phyloP scores from a whole-genome alignment of 208 protist genomes.

The Crithidia acanthocephali region DNA sequence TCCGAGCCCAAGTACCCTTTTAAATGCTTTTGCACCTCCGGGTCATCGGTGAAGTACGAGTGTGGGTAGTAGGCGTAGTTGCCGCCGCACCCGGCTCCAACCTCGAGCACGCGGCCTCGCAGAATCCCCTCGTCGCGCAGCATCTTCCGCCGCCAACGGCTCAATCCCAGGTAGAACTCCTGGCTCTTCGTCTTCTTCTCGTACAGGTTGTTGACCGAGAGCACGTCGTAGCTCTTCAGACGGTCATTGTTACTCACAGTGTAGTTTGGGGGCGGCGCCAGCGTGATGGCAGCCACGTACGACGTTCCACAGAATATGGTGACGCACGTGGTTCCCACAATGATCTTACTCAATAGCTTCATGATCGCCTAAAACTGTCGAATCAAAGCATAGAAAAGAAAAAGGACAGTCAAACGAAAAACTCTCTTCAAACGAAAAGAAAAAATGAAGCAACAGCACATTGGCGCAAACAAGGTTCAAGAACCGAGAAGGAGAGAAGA shows the following conservation, averaged over 20 bases:
- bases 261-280: slow-evolving; percentile 71
- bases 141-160: slow-evolving; percentile 70
- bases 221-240: slow-evolving; percentile 66
- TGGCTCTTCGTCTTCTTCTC: slow-evolving; percentile 83
- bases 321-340: slow-evolving; percentile 57
- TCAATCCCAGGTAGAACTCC: slow-evolving; percentile 86
- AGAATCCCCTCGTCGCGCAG: slow-evolving; percentile 70
- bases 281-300: slow-evolving; percentile 67
- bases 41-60: slow-evolving; percentile 44
- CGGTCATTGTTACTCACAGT: slow-evolving; percentile 79
- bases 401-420: background rate
- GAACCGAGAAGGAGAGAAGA: too few species aligned
- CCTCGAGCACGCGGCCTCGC: slow-evolving; percentile 77
- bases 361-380: slow-evolving; percentile 16
- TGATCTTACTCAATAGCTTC: slow-evolving; percentile 50
- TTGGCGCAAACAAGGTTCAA: too few species aligned
- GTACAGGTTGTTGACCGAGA: slow-evolving; percentile 72
- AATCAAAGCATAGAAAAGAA: too few species aligned
- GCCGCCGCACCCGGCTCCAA: slow-evolving; percentile 82
- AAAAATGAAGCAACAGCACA: too few species aligned
- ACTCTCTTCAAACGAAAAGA: too few species aligned
- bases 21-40: slow-evolving; percentile 42
- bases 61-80: slow-evolving; percentile 72
- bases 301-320: slow-evolving; percentile 73
- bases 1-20: slow-evolving; percentile 5